A percentile compares a stretch with the other conserved stretches of the same genome.
These are phyloP conservation scores for Solanum neorickii DNA, from an alignment of 257 asterid species.

Conservation along the genomic window DNA sequence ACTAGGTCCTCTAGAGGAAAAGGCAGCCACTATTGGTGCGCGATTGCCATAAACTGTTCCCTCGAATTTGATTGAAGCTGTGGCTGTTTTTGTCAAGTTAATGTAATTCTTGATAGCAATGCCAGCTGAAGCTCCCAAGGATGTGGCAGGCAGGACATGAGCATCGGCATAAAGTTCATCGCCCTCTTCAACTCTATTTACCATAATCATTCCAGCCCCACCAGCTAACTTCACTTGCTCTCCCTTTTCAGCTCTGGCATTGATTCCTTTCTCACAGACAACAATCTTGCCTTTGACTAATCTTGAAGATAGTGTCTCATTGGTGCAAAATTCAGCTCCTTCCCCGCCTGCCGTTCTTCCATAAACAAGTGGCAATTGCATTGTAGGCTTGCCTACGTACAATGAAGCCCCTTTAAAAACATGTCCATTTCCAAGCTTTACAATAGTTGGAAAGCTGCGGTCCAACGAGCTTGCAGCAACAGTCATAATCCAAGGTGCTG, in stretches of 20 bases:
- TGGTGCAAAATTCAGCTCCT: slow-evolving; percentile 33
- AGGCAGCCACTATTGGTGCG: slow-evolving; percentile 66
- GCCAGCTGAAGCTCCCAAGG: slow-evolving; percentile 39
- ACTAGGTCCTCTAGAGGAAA: slow-evolving; percentile 79
- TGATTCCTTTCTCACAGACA: slow-evolving; percentile 57
- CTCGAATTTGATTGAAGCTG: slow-evolving; percentile 30
- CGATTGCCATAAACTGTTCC: slow-evolving; percentile 37
- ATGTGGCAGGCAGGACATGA: slow-evolving; percentile 50
- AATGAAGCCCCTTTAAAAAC: slow-evolving; percentile 46
- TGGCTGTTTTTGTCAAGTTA: slow-evolving; percentile 21
- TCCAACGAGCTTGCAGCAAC: slow-evolving; percentile 70
- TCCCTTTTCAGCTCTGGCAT: slow-evolving; percentile 48
- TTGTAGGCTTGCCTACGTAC: slow-evolving; percentile 36
- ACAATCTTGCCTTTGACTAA: slow-evolving; percentile 56
- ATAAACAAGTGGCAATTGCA: slow-evolving; percentile 21
- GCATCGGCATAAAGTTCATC: slow-evolving; percentile 63
- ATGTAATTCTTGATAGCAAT: slow-evolving; percentile 25
- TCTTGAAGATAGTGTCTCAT: slow-evolving; percentile 27
- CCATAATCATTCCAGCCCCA: slow-evolving; percentile 65
- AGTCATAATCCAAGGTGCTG: slow-evolving; percentile 74
- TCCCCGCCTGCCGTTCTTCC: slow-evolving; percentile 25
- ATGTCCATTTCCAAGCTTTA: slow-evolving; percentile 35
- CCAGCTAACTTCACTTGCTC: slow-evolving; percentile 50
- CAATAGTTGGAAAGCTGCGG: slow-evolving; percentile 32
- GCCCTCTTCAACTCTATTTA: slow-evolving; percentile 31